Evolutionary conservation across 371 early-diverging fungal species (phyloP).

Genomic region (Actinomortierella wolfii): DNA sequence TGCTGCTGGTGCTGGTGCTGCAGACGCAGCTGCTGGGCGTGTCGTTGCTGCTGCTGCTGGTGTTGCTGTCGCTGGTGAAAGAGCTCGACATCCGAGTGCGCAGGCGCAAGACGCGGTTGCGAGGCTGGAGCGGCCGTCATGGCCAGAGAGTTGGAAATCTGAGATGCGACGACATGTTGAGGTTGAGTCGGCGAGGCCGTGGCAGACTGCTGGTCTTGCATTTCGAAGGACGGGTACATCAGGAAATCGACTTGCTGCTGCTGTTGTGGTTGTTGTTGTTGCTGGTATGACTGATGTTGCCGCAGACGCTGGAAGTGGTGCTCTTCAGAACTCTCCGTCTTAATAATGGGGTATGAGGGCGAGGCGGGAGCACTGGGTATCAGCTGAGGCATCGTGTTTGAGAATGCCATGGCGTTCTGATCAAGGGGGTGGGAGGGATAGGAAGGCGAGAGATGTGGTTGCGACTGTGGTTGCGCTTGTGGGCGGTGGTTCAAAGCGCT

Average conservation of each 20-base stretch:
- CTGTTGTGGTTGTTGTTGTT: constrained; percentile 7
- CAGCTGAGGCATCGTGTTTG: too few relatives aligned
- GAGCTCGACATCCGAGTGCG: too few relatives aligned
- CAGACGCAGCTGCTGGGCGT: constrained; percentile 4
- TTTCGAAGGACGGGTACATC: constrained; percentile 25
- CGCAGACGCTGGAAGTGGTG: too few relatives aligned
- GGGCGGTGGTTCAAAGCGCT: too few relatives aligned
- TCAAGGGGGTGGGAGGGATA: too few relatives aligned
- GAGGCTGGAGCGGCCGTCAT: constrained; percentile 3
- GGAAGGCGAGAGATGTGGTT: too few relatives aligned
- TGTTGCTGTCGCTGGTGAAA: constrained; percentile 13
- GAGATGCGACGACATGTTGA: constrained; percentile 14
- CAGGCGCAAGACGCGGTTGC: constrained; percentile 9
- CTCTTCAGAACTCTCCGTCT: constrained; percentile 33
- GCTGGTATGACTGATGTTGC: too few relatives aligned
- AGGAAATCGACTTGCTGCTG: constrained; percentile 20
- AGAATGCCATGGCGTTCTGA: too few relatives aligned
- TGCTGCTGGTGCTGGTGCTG: constrained; percentile 17
- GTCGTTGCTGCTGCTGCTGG: constrained; percentile 27
- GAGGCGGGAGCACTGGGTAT: constrained; percentile 36
- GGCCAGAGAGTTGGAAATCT: constrained; percentile 25
- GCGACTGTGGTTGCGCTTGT: too few relatives aligned
- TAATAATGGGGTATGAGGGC: constrained; percentile 30
- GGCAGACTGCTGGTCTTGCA: constrained; percentile 10
- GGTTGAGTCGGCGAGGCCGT: constrained; percentile 12